These are phyloP conservation scores for Eucalyptus guilfoylei DNA, from an alignment of 345 rosid species.

Conservation along the genomic window DNA sequence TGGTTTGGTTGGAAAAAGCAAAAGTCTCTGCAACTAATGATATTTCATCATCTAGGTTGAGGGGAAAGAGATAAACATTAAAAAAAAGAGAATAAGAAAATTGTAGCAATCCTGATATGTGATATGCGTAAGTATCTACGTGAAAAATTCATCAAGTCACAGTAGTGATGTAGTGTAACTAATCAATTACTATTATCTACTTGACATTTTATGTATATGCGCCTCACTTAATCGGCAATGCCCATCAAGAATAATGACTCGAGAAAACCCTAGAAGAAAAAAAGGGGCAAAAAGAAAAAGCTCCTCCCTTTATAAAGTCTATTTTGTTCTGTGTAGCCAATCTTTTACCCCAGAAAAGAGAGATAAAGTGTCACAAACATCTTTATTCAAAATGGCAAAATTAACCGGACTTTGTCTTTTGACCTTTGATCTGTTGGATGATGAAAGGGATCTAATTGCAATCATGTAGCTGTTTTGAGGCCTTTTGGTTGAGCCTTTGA, in stretches of 20 bases:
- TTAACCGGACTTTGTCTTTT: not conserved
- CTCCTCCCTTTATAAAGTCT: not conserved
- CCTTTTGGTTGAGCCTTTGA: not conserved
- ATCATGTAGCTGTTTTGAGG: not conserved
- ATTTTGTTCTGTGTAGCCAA: not conserved
- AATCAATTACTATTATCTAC: not conserved
- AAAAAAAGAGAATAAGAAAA: not conserved
- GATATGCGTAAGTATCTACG: not conserved
- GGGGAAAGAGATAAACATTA: not conserved
- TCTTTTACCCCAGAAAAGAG: not conserved
- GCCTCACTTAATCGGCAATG: not conserved
- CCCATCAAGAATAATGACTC: not conserved
- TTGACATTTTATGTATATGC: not conserved
- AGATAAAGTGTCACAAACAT: not conserved
- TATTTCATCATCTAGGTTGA: not conserved
- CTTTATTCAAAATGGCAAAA: not conserved
- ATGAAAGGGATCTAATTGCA: not conserved
- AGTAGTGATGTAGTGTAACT: not conserved
- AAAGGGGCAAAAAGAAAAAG: not conserved
- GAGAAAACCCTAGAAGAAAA: not conserved
- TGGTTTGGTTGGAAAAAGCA: not conserved
- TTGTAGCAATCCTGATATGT: not conserved
- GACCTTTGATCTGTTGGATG: not conserved
- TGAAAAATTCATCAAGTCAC: accelerated
- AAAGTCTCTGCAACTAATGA: not conserved